Evolutionary conservation across 2,329 filamentous ascomycete species (phyloP), one percentile per base, ranked within the genome.

Genomic region (Sporothrix luriei): DNA sequence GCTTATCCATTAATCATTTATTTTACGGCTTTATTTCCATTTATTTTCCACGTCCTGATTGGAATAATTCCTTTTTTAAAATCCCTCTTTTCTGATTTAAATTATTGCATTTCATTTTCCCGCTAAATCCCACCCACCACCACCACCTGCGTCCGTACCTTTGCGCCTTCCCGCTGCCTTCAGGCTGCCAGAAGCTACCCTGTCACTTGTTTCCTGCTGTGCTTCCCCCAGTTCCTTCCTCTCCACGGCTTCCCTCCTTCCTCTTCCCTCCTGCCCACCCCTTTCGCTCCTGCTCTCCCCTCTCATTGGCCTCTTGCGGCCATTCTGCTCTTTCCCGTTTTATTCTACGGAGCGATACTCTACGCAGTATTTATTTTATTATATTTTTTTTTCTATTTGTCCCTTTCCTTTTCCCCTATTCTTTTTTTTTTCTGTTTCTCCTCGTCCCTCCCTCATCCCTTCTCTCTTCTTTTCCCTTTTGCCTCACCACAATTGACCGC

Each of bases 361-460:
- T 33, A 33, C 6, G 33, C 33, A 33, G 33, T 33, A 33, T 33
- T 33, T 61, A 43, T 61, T 49, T 55, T 48, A 24, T 67, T 66
- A 24, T 67, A 59, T 33, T 46, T 51, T 14, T 52, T 68, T 33
- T 61, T 66, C 49, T 48, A 48, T 40, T 66, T 62, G 46, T 57
- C 83, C 79, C 43, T 52, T 48, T 40, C 54, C 19, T 29, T 43
- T 61, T 62, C 57, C 3, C n/a, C 51, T 57, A 24, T 67, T 26
- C 51, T 64, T 46, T 61, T 66, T 29, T 48, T 26, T 40, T 62
- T 62, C 49, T 54, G 83, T 79, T 21, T 52, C 38, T 29, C 21
- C 5, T 49, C 48, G 29, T 40, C 61, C 19, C 40, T 46, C 43
- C 43, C n/a, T 26, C 24, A 40, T 43, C 14, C 61, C 33, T 54